These are phyloP conservation scores for Saccharomycopsis sp. DNA, from an alignment of 805 yeast genomes.

Conservation along the genomic window DNA sequence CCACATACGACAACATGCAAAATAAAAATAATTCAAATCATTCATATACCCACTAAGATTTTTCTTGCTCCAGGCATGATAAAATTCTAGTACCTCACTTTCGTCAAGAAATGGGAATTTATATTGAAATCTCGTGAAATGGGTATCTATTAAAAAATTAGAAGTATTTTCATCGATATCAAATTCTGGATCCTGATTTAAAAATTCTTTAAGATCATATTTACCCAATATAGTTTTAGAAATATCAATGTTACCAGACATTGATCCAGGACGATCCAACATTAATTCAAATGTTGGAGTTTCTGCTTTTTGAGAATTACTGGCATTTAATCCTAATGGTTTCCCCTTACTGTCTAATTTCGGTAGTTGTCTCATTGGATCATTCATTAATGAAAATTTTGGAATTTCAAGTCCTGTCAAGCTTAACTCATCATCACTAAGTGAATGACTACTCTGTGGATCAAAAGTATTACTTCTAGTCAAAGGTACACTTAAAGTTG, in stretches of 20 bases:
- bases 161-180: constrained; percentile 45
- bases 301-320: not conserved
- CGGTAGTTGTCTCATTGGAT: constrained; percentile 21
- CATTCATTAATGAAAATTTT: constrained; percentile 21
- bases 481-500: constrained; percentile 1
- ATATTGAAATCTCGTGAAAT: constrained; percentile 48
- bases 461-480: constrained; percentile 17
- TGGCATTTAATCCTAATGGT: constrained; percentile 1
- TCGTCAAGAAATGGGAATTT: constrained; percentile 52
- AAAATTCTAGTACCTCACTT: constrained; percentile 43
- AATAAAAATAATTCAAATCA: constrained; percentile 40
- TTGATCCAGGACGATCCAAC: constrained; percentile 11
- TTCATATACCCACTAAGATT: constrained; percentile 30
- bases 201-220: constrained; percentile 41
- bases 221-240: constrained; percentile 37
- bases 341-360: constrained; percentile 6
- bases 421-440: not conserved
- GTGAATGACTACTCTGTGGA: constrained; percentile 3
- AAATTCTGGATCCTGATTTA: constrained; percentile 42
- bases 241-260: constrained; percentile 32
- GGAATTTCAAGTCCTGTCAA: constrained; percentile 16
- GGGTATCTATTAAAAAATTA: constrained; percentile 46
- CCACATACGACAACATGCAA: constrained; percentile 50
- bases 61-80: constrained; percentile 39
- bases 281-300: constrained; percentile 2